A percentile compares a stretch with the other conserved stretches of the same genome.
These are phyloP conservation scores for Aspergillus aculeatus DNA, from an alignment of 2,329 filamentous ascomycete species.

Conservation along the genomic window DNA sequence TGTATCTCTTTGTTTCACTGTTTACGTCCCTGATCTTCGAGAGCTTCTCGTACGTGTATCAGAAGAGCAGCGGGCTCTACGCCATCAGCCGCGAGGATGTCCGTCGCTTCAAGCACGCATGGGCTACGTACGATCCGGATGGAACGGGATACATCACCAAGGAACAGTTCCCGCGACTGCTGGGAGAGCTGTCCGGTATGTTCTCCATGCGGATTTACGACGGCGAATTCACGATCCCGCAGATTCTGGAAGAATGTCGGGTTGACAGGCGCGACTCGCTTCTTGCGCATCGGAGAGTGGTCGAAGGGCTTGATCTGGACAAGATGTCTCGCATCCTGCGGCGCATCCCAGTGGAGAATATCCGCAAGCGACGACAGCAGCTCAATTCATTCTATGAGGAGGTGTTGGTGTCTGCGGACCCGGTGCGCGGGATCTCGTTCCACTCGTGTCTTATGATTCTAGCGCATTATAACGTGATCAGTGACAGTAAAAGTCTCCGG, in stretches of 20 bases:
- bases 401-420: conserved; percentile 88
- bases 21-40: conserved; percentile 99
- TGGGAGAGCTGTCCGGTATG: conserved; percentile 87
- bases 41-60: conserved; percentile 98
- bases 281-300: conserved; percentile 38
- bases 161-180: conserved; percentile 80
- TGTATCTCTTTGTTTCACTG: conserved; percentile 99
- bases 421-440: conserved; percentile 85
- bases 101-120: conserved; percentile 94
- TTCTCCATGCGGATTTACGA: conserved; percentile 98
- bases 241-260: conserved; percentile 81
- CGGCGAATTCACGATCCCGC: conserved; percentile 80
- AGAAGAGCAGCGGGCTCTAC: conserved; percentile 88
- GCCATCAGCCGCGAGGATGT: conserved; percentile 91
- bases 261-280: conserved; percentile 53
- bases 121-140: conserved; percentile 90
- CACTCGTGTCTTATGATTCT: conserved; percentile 91
- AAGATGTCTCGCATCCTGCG: conserved; percentile 72
- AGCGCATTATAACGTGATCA: conserved; percentile 98
- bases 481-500: conserved; percentile 90
- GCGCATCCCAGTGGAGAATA: conserved; percentile 70
- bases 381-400: conserved; percentile 98
- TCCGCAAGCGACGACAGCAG: conserved; percentile 70
- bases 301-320: conserved; percentile 66
- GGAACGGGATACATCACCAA: conserved; percentile 90